Percentiles rank a stretch among this genome's conserved stretches.
phyloP scores from a whole-genome alignment of 2,329 filamentous ascomycete genomes.

The Epichloe gansuensis region DNA sequence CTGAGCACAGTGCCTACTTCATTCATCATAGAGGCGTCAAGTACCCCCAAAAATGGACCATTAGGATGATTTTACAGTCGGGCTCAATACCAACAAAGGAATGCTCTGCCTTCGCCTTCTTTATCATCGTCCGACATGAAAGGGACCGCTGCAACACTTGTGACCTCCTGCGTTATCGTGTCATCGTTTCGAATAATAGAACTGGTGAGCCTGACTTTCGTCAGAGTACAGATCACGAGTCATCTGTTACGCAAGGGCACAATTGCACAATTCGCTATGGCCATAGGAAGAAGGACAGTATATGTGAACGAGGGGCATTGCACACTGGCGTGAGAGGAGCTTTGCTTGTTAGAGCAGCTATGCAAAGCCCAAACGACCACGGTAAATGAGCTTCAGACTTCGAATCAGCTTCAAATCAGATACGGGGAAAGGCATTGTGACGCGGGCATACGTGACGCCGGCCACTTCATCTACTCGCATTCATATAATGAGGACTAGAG shows the following conservation, averaged over 20 bases:
- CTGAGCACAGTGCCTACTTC: neutral
- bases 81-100: neutral
- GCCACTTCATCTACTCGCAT: neutral
- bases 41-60: neutral
- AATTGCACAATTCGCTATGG: too few species aligned
- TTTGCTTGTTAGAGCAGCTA: too few species aligned
- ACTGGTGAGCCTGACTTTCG: too few species aligned
- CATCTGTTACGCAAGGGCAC: too few species aligned
- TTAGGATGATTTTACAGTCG: neutral
- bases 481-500: too few species aligned
- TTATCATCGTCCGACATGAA: neutral
- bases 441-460: neutral
- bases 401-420: neutral
- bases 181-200: too few species aligned
- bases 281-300: too few species aligned
- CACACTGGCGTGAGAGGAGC: too few species aligned
- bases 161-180: neutral
- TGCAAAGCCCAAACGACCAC: too few species aligned
- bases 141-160: neutral
- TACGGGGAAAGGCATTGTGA: neutral
- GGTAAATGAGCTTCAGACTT: too few species aligned
- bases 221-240: too few species aligned
- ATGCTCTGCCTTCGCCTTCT: neutral
- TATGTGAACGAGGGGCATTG: too few species aligned
- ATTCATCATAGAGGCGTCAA: neutral